Conservation (phyloP, 805 yeast genomes). For the Pichia heedii region DNA sequence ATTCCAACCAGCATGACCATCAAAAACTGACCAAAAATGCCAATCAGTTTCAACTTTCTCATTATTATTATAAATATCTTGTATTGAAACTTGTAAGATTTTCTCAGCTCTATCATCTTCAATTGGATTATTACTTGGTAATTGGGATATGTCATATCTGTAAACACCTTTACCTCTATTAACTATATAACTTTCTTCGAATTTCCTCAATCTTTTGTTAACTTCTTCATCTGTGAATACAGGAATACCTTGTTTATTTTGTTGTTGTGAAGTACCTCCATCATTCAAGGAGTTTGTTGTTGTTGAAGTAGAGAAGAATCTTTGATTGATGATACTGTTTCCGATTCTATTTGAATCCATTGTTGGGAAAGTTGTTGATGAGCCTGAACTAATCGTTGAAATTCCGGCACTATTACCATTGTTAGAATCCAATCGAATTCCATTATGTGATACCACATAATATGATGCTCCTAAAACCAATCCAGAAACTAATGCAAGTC, state of each 20-base stretch:
- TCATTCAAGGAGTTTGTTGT: constrained; percentile 32
- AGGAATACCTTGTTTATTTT: constrained; percentile 45
- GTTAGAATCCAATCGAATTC: constrained; percentile 23
- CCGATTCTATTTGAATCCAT: background rate
- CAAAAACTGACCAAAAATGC: constrained; percentile 93
- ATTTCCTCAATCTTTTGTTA: constrained; percentile 53
- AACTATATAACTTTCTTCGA: constrained; percentile 73
- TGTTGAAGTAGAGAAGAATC: constrained; percentile 30
- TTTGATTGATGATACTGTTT: constrained; percentile 6
- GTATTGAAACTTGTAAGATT: constrained; percentile 64
- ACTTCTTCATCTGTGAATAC: constrained; percentile 64
- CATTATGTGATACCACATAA: constrained; percentile 22
- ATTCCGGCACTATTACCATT: background rate
- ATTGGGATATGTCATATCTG: constrained; percentile 82
- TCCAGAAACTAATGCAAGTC: constrained; percentile 26
- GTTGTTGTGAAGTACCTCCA: constrained; percentile 30
- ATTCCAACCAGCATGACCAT: constrained; percentile 96
- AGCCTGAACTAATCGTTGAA: constrained; percentile 29
- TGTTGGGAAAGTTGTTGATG: constrained; percentile 17
- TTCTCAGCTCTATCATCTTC: constrained; percentile 91
- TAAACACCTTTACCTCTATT: constrained; percentile 81
- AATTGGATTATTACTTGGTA: constrained; percentile 86
- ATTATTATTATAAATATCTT: constrained; percentile 45
- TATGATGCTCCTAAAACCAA: constrained; percentile 27
- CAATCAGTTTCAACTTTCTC: constrained; percentile 51